Conservation (phyloP, 768 basidiomycete genomes). For the Sporobolomyces pararoseus region DNA sequence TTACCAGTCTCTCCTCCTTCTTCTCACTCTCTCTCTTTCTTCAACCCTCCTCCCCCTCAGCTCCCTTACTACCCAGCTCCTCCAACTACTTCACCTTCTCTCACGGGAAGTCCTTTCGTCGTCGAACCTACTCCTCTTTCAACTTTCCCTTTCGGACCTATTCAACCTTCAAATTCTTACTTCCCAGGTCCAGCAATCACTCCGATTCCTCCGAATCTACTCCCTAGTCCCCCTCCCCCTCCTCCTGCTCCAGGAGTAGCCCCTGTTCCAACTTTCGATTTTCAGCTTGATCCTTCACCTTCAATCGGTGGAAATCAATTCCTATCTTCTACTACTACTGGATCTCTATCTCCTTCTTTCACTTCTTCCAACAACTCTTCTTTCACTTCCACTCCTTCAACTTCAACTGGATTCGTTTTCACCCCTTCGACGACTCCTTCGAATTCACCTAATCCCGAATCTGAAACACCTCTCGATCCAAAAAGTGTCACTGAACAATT, state of each 20-base stretch:
- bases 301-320: not conserved
- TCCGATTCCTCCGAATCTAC: not conserved
- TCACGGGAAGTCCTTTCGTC: not conserved
- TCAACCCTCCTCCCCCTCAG: not conserved
- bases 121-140: not conserved
- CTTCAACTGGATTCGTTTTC: not conserved
- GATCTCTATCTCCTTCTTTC: not conserved
- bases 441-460: not conserved
- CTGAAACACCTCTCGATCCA: not conserved
- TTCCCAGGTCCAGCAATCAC: not conserved
- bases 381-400: not conserved
- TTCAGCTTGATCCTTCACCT: not conserved
- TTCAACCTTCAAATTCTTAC: too few species aligned
- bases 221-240: not conserved
- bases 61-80: too few species aligned
- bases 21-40: too few species aligned
- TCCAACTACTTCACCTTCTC: not conserved
- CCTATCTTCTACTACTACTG: not conserved
- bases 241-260: not conserved
- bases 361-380: too few species aligned
- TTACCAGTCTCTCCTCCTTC: not conserved
- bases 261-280: not conserved
- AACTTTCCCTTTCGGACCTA: too few species aligned
- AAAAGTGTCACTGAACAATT: too few species aligned
- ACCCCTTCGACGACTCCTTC: slow-evolving; percentile 3